A percentile compares a stretch with the other conserved stretches of the same genome.
Evolutionary conservation across 2,329 filamentous ascomycete genomes (phyloP).

Genomic region (Beauveria rudraprayagi): DNA sequence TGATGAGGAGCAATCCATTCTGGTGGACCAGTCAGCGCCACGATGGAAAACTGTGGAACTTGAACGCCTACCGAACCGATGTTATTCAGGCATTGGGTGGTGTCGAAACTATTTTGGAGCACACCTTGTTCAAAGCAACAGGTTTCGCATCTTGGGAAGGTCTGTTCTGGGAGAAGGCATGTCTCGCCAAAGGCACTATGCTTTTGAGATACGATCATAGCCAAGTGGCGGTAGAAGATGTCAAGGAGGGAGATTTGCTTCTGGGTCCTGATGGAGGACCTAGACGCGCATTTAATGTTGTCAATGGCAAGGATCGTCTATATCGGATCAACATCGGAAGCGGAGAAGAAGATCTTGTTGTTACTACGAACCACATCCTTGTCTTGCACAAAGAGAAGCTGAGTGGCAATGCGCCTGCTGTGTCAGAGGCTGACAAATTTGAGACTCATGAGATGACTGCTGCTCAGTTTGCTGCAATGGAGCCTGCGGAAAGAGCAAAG

Average conservation of each 20-base stretch:
- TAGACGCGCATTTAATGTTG: conserved; percentile 41
- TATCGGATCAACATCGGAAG: conserved; percentile 39
- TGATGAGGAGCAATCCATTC: conserved; percentile 99
- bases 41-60: conserved; percentile 94
- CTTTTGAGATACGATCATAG: conserved; percentile 36
- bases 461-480: conserved; percentile 33
- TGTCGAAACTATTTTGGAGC: conserved; percentile 96
- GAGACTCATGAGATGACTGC: conserved; percentile 40
- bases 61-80: conserved; percentile 93
- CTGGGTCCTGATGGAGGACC: conserved; percentile 39
- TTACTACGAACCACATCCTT: conserved; percentile 41
- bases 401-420: no score
- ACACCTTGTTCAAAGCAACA: conserved; percentile 93
- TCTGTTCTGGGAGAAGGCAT: conserved; percentile 75
- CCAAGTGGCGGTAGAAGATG: conserved; percentile 38
- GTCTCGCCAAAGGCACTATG: conserved; percentile 34
- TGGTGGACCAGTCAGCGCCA: conserved; percentile 99
- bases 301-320: conserved; percentile 37
- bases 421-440: conserved; percentile 21
- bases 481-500: conserved; percentile 25
- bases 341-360: conserved; percentile 37
- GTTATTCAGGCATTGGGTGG: conserved; percentile 93
- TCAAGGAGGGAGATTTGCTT: conserved; percentile 39
- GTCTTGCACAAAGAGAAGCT: conserved; percentile 29
- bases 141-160: conserved; percentile 97